Evolutionary conservation across 768 basidiomycete species (phyloP).

Genomic region (Serpula lacrymans): DNA sequence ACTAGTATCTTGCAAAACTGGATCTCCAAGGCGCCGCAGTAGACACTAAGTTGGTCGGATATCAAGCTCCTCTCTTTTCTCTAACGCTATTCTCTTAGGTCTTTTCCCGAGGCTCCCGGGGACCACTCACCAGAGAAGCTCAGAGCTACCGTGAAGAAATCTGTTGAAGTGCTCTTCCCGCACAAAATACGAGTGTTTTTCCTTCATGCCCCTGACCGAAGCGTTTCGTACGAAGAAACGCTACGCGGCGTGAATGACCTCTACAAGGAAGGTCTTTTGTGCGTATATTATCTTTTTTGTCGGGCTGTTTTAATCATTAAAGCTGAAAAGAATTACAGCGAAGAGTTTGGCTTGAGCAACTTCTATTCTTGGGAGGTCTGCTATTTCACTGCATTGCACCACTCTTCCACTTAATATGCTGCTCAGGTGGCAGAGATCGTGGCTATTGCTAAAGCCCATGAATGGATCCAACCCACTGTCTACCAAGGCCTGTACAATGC

Average conservation of each 20-base stretch:
- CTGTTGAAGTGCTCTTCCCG: constrained; percentile 30
- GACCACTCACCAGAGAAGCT: constrained; percentile 21
- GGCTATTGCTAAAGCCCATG: constrained; percentile 19
- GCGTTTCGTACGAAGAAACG: constrained; percentile 13
- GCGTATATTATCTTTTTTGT: background rate
- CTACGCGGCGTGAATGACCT: constrained; percentile 23
- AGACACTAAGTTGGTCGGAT: constrained; percentile 34
- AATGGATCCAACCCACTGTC: constrained; percentile 20
- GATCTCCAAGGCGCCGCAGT: constrained; percentile 31
- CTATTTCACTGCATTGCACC: background rate
- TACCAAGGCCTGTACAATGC: constrained; percentile 23
- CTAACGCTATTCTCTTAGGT: background rate
- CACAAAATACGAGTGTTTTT: constrained; percentile 37
- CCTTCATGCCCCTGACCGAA: constrained; percentile 20
- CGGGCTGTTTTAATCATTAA: background rate
- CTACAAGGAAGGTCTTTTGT: constrained; percentile 17
- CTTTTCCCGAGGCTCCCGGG: background rate
- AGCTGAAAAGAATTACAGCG: constrained; percentile 2
- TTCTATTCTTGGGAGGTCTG: constrained; percentile 13
- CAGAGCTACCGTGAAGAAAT: constrained; percentile 22
- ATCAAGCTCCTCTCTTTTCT: background rate
- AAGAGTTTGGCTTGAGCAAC: constrained; percentile 17
- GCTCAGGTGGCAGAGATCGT: constrained; percentile 22
- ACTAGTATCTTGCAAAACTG: constrained; percentile 23
- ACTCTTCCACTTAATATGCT: background rate